Conservation (phyloP, 495 filamentous ascomycete species). For the Immersiella caudata region DNA sequence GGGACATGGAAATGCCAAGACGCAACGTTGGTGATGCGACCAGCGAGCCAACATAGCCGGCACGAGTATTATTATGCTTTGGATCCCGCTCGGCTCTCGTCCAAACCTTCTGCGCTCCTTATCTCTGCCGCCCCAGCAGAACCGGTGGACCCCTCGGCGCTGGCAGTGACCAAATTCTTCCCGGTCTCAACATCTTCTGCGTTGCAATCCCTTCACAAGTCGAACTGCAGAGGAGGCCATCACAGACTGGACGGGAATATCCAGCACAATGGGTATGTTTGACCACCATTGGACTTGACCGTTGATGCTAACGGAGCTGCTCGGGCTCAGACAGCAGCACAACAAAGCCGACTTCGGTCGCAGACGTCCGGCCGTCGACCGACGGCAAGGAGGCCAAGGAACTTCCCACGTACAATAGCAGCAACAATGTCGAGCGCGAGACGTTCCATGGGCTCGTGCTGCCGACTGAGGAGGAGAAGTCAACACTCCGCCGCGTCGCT, state of each 20-base stretch:
- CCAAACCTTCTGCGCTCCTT: constrained; percentile 1
- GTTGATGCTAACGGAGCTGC: not conserved
- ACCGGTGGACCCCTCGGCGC: not conserved
- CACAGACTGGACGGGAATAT: no score
- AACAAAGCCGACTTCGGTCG: not conserved
- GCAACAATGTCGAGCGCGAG: constrained; percentile 32
- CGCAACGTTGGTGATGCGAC: constrained; percentile 1
- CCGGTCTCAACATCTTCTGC: not conserved
- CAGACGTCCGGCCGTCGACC: constrained; percentile 12
- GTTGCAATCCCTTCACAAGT: not conserved
- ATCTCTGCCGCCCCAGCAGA: not conserved
- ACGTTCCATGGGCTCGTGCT: constrained; percentile 45
- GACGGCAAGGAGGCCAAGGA: constrained; percentile 17
- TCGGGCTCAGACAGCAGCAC: not conserved
- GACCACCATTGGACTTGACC: no score
- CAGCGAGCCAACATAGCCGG: not conserved
- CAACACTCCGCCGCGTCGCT: constrained; percentile 55
- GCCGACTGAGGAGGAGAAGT: constrained; percentile 57
- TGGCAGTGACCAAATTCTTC: not conserved
- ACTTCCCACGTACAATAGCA: constrained; percentile 15
- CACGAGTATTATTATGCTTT: constrained; percentile 6
- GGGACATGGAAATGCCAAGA: not conserved
- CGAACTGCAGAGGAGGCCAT: no score
- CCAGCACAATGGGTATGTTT: no score
- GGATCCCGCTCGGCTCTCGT: not conserved